phyloP scores from a whole-genome alignment of 2,329 filamentous ascomycete genomes.

The Graphilbum sp. region DNA sequence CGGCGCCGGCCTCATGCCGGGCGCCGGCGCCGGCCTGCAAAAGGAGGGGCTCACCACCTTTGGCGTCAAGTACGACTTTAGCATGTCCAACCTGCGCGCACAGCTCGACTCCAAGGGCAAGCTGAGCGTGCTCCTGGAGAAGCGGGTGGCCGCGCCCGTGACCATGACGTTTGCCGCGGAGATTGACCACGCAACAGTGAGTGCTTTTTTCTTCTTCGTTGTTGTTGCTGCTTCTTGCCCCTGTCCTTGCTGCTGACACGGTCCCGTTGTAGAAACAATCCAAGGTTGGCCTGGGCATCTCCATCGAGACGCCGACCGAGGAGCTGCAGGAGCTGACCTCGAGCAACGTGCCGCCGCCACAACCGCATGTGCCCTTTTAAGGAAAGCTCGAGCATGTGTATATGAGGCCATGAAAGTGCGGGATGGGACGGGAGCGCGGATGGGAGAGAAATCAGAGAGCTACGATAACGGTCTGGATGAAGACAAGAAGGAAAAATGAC shows the following conservation, averaged over 20 bases:
- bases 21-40: conserved; percentile 66
- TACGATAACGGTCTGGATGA: no score
- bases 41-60: conserved; percentile 85
- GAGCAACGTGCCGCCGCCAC: conserved; percentile 37
- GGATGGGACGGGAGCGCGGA: no score
- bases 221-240: no score
- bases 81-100: conserved; percentile 84
- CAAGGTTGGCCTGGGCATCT: conserved; percentile 88
- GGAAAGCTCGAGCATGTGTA: background rate
- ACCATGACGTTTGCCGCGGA: conserved; percentile 91
- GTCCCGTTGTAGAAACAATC: conserved; percentile 58
- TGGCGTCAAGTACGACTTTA: conserved; percentile 96
- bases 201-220: no score
- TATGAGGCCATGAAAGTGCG: background rate
- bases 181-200: conserved; percentile 87
- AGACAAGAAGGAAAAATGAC: no score
- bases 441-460: no score
- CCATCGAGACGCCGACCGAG: conserved; percentile 71
- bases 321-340: conserved; percentile 70
- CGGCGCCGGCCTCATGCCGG: conserved; percentile 50
- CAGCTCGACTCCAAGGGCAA: conserved; percentile 94
- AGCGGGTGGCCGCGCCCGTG: conserved; percentile 84
- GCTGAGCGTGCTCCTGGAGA: conserved; percentile 83
- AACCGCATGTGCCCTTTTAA: conserved; percentile 50
- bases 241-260: no score